phyloP scores from a whole-genome alignment of 129 eudicot species.

The Lactuca saligna region DNA sequence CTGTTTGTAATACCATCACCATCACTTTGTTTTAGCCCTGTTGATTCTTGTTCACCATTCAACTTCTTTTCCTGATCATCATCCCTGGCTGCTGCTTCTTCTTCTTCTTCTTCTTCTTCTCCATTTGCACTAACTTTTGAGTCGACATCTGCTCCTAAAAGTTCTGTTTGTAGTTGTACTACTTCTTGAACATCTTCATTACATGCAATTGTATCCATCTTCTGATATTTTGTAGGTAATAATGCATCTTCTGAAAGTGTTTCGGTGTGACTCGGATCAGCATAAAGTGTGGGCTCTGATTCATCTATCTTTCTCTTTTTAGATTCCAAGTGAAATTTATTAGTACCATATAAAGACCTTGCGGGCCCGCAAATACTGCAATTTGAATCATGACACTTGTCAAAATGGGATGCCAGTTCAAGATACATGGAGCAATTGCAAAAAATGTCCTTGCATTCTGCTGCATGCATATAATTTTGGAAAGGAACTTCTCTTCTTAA shows the following conservation, averaged over 20 bases:
- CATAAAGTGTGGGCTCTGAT: constrained; percentile 15
- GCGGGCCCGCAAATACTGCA: constrained; percentile 57
- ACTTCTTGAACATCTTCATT: constrained; percentile 13
- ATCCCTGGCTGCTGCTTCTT: constrained; percentile 26
- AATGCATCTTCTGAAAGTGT: constrained; percentile 20
- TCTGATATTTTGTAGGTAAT: constrained; percentile 45
- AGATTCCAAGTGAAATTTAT: constrained; percentile 26
- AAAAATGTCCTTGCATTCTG: constrained; percentile 36
- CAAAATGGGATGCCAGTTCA: constrained; percentile 49
- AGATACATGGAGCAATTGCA: constrained; percentile 48
- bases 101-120: constrained; percentile 25
- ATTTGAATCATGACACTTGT: constrained; percentile 35
- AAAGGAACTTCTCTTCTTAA: constrained; percentile 39
- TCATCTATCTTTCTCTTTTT: constrained; percentile 32
- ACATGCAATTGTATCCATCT: constrained; percentile 27
- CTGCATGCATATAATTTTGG: constrained; percentile 44
- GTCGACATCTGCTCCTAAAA: constrained; percentile 9
- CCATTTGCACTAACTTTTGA: constrained; percentile 14
- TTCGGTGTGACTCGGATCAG: constrained; percentile 21
- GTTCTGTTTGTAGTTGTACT: neutral
- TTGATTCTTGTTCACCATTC: constrained; percentile 21
- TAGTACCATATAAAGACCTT: constrained; percentile 23
- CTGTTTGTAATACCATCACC: constrained; percentile 20
- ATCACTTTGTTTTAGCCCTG: constrained; percentile 17
- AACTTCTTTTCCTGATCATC: constrained; percentile 12